A percentile compares a stretch with the other conserved stretches of the same genome.
These are phyloP conservation scores for Eutrema yunnanense DNA, from an alignment of 345 rosid species.

Conservation along the genomic window DNA sequence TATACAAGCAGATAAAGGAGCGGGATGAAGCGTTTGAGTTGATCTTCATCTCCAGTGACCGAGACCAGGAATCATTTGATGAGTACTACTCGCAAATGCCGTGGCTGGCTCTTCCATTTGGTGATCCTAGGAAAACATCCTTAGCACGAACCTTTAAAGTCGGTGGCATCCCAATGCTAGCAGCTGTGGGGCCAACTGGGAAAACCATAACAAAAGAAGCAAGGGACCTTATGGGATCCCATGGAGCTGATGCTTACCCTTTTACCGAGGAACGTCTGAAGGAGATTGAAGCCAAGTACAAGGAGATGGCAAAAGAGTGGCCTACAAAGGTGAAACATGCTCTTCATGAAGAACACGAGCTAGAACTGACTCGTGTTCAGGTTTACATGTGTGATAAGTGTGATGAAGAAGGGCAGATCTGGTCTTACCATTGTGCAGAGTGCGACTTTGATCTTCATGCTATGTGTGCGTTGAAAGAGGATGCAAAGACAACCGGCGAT, in stretches of 20 bases:
- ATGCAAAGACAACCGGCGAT: neutral
- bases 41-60: slow-evolving; percentile 58
- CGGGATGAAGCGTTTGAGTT: slow-evolving; percentile 47
- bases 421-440: slow-evolving; percentile 50
- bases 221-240: slow-evolving; percentile 28
- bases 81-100: slow-evolving; percentile 58
- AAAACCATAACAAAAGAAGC: slow-evolving; percentile 45
- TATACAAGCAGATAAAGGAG: slow-evolving; percentile 52
- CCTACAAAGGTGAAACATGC: slow-evolving; percentile 58
- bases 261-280: slow-evolving; percentile 51
- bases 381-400: slow-evolving; percentile 41
- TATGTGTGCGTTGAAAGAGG: neutral
- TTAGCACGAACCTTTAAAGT: slow-evolving; percentile 45
- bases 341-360: slow-evolving; percentile 62
- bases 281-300: slow-evolving; percentile 38
- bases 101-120: slow-evolving; percentile 68
- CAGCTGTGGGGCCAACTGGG: slow-evolving; percentile 49
- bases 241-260: slow-evolving; percentile 62
- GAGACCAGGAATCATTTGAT: slow-evolving; percentile 43
- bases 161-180: slow-evolving; percentile 49
- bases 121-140: slow-evolving; percentile 46
- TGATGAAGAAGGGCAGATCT: slow-evolving; percentile 31
- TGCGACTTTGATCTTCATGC: slow-evolving; percentile 31
- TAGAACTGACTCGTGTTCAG: slow-evolving; percentile 36
- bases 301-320: slow-evolving; percentile 63